Base-by-base conservation (phyloP, 129 eudicot species). In the Apium graveolens region DNA sequence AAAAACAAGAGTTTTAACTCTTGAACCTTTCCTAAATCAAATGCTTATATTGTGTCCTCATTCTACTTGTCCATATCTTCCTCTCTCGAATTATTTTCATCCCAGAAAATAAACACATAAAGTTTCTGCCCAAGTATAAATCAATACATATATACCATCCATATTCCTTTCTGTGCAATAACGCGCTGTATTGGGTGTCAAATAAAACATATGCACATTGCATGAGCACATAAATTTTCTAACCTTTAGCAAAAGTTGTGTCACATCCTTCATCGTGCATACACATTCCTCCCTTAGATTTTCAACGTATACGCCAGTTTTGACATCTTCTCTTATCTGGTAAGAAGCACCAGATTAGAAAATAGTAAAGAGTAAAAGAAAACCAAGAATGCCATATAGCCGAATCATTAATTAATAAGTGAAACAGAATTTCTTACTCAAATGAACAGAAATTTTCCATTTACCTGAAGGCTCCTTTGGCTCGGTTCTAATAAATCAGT, bases 251-350 rank as follows among this genome's bases (percentile, higher is more conserved):
- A 94, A 74, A 85, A 94, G 94, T 77, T 88, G 88, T 10, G 83
- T 88, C 75, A 94, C 97, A 82, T 94, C 97, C 84, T 83, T 88
- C 85, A 88, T 85, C 66, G 89, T 84, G 80, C 86, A 74, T 21
- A 91, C 98, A 76, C 87, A 78, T 82, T 90, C 96, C 93, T 94
- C 98, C 5, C 87, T 88, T 74, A 91, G 78, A 86, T 94, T 90
- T 82, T 94, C 98, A 76, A 94, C 98, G 79, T 94, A 94, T 11
- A 94, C 92, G 63, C 98, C 98, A 57, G 92, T 88, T 84, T 88
- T 94, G 45, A 85, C 90, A 84, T 94, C 98, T 88, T 94, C 98
- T 74, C 98, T 84, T 20, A 94, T 90, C 83, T 90, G 82, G 43
- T 20, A 74, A 73, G 34, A 49, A 70, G 70, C 7, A 14, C 35